These are phyloP conservation scores for Rhizopogon vesiculosus DNA, from an alignment of 768 basidiomycete species.

Conservation along the genomic window DNA sequence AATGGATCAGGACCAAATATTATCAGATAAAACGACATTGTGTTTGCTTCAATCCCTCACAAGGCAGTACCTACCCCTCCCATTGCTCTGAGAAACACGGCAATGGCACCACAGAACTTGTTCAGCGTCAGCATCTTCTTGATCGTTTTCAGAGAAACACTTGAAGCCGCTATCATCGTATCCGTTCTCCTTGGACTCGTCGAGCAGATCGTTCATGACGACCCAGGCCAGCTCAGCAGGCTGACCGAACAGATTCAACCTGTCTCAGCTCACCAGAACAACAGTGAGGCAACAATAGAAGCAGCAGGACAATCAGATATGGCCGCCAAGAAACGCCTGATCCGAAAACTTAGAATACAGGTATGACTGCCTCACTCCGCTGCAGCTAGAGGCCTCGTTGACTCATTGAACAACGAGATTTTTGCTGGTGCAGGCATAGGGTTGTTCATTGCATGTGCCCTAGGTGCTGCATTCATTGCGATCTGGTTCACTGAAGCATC, in stretches of 20 bases:
- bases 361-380: slow-evolving; percentile 20
- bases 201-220: slow-evolving; percentile 69
- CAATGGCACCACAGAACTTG: slow-evolving; percentile 60
- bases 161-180: slow-evolving; percentile 90
- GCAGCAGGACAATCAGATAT: slow-evolving; percentile 24
- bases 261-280: not conserved
- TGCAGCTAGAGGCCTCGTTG: not conserved
- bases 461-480: slow-evolving; percentile 91
- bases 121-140: slow-evolving; percentile 95
- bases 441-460: slow-evolving; percentile 70
- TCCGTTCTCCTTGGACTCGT: slow-evolving; percentile 88
- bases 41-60: not conserved
- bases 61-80: not conserved
- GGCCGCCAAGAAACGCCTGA: slow-evolving; percentile 36
- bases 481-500: slow-evolving; percentile 92
- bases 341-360: slow-evolving; percentile 70
- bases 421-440: slow-evolving; percentile 72
- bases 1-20: not conserved
- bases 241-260: not conserved
- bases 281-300: slow-evolving; percentile 5
- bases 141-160: slow-evolving; percentile 92
- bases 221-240: slow-evolving; percentile 11
- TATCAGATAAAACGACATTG: not conserved
- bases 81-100: not conserved
- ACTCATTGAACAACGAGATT: slow-evolving; percentile 40